Percentiles rank a stretch among this genome's conserved stretches.
phyloP scores from a whole-genome alignment of 495 filamentous ascomycete species.

The Penicillium flavigenum region DNA sequence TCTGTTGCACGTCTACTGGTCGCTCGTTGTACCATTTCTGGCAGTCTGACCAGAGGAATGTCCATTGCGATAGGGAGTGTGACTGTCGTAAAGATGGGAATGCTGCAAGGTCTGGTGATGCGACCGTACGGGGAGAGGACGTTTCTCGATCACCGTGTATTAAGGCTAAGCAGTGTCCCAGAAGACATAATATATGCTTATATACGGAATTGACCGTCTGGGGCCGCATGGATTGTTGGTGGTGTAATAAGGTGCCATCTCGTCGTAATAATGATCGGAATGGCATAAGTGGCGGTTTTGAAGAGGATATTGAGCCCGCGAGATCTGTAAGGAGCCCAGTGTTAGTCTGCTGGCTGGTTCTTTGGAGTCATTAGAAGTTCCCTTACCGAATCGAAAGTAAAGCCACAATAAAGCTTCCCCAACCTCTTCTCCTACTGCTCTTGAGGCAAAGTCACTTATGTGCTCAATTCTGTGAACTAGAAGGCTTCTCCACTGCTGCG shows the following conservation, averaged over 20 bases:
- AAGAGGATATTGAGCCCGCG: conserved; percentile 18
- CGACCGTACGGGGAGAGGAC: conserved; percentile 6
- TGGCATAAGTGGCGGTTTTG: conserved; percentile 18
- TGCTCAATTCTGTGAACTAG: conserved; percentile 10
- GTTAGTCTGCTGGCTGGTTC: neutral
- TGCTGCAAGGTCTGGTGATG: conserved; percentile 17
- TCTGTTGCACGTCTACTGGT: conserved; percentile 25
- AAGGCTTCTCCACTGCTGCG: conserved; percentile 20
- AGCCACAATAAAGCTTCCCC: conserved; percentile 28
- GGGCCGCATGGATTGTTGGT: conserved; percentile 1
- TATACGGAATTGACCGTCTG: conserved; percentile 18
- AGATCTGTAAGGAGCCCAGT: conserved; percentile 10
- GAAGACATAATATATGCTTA: conserved; percentile 22
- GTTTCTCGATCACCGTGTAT: conserved; percentile 24
- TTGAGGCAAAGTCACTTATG: conserved; percentile 4
- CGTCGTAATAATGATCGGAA: conserved; percentile 27
- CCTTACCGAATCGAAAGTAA: conserved; percentile 24
- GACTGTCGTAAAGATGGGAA: conserved; percentile 29
- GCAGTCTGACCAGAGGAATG: conserved; percentile 30
- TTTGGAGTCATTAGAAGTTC: neutral
- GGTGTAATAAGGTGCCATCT: conserved; percentile 22
- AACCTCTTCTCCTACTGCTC: conserved; percentile 13
- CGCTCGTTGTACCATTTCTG: conserved; percentile 35
- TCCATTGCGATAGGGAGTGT: conserved; percentile 30
- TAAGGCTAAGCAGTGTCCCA: conserved; percentile 24